These are phyloP conservation scores for Amanita pseudoporphyria DNA, from an alignment of 768 basidiomycete genomes.

Conservation along the genomic window DNA sequence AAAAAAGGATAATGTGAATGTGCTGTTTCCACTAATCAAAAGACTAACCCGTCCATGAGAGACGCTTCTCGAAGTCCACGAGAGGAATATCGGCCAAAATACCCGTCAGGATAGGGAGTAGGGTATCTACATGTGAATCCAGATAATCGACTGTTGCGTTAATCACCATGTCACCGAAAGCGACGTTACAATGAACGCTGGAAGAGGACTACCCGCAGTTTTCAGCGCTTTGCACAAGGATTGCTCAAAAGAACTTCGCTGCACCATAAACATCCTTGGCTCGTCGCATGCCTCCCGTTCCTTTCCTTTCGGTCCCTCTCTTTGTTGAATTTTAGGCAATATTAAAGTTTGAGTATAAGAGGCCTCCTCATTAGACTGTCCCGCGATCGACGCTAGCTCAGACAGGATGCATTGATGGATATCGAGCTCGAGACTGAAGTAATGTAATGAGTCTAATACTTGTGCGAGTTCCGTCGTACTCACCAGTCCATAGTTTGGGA, in stretches of 20 bases:
- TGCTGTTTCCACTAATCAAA: neutral
- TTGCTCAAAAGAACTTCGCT: conserved; percentile 4
- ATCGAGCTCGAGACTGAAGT: conserved; percentile 69
- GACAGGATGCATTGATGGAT: conserved; percentile 68
- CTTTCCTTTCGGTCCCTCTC: conserved; percentile 10
- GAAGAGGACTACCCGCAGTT: conserved; percentile 47
- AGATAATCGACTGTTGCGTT: conserved; percentile 51
- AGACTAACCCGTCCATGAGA: conserved; percentile 69
- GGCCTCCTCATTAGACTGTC: conserved; percentile 36
- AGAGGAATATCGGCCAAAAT: conserved; percentile 64
- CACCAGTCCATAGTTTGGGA: conserved; percentile 38
- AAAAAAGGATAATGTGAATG: conserved; percentile 4
- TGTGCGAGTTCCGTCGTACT: conserved; percentile 9
- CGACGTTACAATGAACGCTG: conserved; percentile 70
- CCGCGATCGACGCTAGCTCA: conserved; percentile 57
- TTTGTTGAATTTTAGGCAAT: conserved; percentile 41
- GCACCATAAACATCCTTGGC: conserved; percentile 8
- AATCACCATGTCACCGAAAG: conserved; percentile 70
- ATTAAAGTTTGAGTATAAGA: conserved; percentile 46
- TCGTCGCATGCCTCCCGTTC: conserved; percentile 13
- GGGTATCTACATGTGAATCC: conserved; percentile 35
- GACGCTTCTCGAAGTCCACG: conserved; percentile 67
- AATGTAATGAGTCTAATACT: conserved; percentile 3
- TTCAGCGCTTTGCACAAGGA: neutral
- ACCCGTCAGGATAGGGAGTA: conserved; percentile 54